A percentile compares a stretch with the other conserved stretches of the same genome.
Evolutionary conservation across 2,329 filamentous ascomycete species (phyloP).

Genomic region (Fusarium haematococcum): DNA sequence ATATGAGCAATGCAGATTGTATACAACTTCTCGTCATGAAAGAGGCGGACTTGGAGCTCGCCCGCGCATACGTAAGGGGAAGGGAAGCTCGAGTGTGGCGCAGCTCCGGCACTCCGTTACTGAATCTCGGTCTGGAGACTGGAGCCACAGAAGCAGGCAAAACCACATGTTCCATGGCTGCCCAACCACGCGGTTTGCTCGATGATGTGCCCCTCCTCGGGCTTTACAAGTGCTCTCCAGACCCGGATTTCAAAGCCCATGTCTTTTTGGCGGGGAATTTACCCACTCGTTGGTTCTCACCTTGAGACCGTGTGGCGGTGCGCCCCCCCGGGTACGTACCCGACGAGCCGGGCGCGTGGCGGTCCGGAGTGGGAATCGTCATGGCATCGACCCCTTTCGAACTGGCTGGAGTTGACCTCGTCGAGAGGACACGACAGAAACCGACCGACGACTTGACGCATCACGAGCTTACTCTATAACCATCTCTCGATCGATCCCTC

Average conservation of each 20-base stretch:
- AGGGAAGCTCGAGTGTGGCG: conserved; percentile 21
- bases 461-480: not conserved
- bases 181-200: conserved; percentile 25
- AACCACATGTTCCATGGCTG: conserved; percentile 3
- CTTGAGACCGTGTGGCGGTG: conserved; percentile 27
- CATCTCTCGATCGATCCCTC: not conserved
- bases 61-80: conserved; percentile 2
- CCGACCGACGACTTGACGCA: not conserved
- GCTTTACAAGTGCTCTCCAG: not conserved
- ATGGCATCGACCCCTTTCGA: conserved; percentile 36
- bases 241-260: not conserved
- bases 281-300: conserved; percentile 2
- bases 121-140: conserved; percentile 2
- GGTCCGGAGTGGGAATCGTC: conserved; percentile 20
- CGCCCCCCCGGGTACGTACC: conserved; percentile 24
- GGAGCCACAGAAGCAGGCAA: not conserved
- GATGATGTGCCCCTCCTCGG: conserved; percentile 20
- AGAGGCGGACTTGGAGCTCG: conserved; percentile 1
- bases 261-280: conserved; percentile 17
- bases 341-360: conserved; percentile 16
- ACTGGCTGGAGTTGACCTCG: conserved; percentile 10
- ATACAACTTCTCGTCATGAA: conserved; percentile 3
- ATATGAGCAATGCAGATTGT: not conserved
- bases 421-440: not conserved
- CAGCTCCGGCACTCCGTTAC: conserved; percentile 21